Base-by-base conservation (phyloP, 2,329 filamentous ascomycete genomes). In the Whalleya microplaca region DNA sequence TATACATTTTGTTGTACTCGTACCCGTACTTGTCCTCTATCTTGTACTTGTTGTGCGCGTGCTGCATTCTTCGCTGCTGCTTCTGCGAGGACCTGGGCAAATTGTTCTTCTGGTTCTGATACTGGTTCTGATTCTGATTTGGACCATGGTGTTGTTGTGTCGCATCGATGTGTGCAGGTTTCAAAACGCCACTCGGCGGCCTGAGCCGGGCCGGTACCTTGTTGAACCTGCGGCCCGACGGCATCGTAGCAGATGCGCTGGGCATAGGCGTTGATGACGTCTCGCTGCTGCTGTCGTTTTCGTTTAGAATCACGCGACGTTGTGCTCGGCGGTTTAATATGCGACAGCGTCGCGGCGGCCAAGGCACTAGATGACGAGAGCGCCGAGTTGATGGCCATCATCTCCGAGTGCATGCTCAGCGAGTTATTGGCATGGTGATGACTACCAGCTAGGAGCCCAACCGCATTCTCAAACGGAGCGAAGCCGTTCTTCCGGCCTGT, bases 331-430 rank as follows among this genome's bases (percentile, higher is more conserved):
- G 78, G 76, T 79, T 81, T 81, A 75, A 80, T 62, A 65, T 69
- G 75, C 50, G 72, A 79, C 71, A 75, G 70, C 45, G 73, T 69
- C 55, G 65, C 76, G 62, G 73, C 74, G 48, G 76, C 74, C 66
- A 76, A 64, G 46, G 73, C 75, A 62, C 72, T 75, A 49, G 76
- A 79, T 49, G 76, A 71, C 41, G 75, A 70, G 50, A 82, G 75
- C 43, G 79, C 79, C 23, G 76, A 77, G 64, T 78, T 76, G 65
- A 84, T 80, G 23, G 80, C 80, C 78, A 82, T 82, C 79, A 82
- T 83, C 72, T 83, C 80, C 3, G 77, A 77, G 63, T 83, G 80
- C 78, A 83, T 81, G 16, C 74, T 79, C 18, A 83, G 71, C 9
- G 75, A 73, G 27, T 71, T 70, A 59, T 79, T 79, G 51, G 73